Base-by-base conservation (phyloP, 75 land plant species). In the Selaginella tamariscina region DNA sequence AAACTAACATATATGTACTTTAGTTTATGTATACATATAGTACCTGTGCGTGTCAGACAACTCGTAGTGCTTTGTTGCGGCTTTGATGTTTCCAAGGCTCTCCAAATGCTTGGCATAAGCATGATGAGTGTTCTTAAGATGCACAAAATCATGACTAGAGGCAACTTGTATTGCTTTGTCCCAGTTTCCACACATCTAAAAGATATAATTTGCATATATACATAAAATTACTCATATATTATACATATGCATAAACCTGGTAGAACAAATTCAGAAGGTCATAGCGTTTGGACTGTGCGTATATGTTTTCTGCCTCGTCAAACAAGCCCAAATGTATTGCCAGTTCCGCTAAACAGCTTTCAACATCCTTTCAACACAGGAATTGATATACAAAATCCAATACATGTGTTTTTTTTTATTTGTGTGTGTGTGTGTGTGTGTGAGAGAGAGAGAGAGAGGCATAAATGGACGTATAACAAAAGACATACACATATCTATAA, bases 31-130 rank as follows among this genome's bases (percentile, higher is more conserved):
- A 13, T 27, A 11, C 9, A 32, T 33, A 20, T 21, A 31, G 54
- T 33, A 75, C 77, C 78, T 77, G 33, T 77, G 78, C 21, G 74
- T 77, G 9, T 66, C 64, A 23, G 78, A 77, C 39, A 67, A 32
- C 30, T 77, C 78, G 55, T 49, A 77, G 24, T 77, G 78, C 18
- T 72, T 65, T 20, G 68, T 72, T 23, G 78, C 78, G 27, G 33
- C 75, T 30, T 77, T 74, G 29, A 59, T 56, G 29, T 77, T 66
- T 1, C 78, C 78, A 21, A 72, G 24, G 20, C 65, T 33, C 69
- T 77, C 78, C 65, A 77, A 67, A 31, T 77, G 60, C 66, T 72
- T 77, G 15, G 75, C 78, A 72, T 72, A 77, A 13, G 78, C 33
- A 62, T 77, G 78, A 54, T 72, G 78, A 11, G 75, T 66, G 33